A percentile compares a stretch with the other conserved stretches of the same genome.
Conservation (phyloP, 169 alveolate genomes). For the Eimeria sp. region DNA sequence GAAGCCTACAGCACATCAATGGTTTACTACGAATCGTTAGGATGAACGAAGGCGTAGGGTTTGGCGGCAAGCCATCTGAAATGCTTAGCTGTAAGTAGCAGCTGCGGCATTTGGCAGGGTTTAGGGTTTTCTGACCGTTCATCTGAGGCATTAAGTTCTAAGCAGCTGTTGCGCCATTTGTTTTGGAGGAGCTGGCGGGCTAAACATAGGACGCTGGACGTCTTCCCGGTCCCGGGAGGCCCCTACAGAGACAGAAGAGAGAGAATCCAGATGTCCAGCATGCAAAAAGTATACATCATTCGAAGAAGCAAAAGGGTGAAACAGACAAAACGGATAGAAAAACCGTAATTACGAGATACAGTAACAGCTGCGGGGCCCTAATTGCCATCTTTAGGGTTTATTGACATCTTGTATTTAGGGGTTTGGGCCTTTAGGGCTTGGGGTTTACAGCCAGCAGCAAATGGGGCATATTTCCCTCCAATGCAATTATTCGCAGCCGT, state of each 20-base stretch:
- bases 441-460: conserved; percentile 94
- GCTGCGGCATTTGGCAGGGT: background rate
- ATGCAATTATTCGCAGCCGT: conserved; percentile 95
- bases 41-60: background rate
- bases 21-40: no score
- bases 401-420: background rate
- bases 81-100: no score
- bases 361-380: no score
- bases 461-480: conserved; percentile 98
- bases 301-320: no score
- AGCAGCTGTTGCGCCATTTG: conserved; percentile 93
- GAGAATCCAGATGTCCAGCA: background rate
- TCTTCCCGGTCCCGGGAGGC: conserved; percentile 99
- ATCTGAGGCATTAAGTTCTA: conserved; percentile 99
- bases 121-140: conserved; percentile 90
- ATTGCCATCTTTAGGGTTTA: no score
- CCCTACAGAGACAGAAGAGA: conserved; percentile 90
- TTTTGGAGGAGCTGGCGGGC: conserved; percentile 98
- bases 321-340: no score
- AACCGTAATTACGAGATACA: no score
- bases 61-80: background rate
- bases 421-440: background rate
- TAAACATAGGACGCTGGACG: conserved; percentile 98
- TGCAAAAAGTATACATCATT: background rate
- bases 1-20: no score